A percentile compares a stretch with the other conserved stretches of the same genome.
Conservation (phyloP, 2,329 filamentous ascomycete genomes). For the Aspergillus quadrilineatus region DNA sequence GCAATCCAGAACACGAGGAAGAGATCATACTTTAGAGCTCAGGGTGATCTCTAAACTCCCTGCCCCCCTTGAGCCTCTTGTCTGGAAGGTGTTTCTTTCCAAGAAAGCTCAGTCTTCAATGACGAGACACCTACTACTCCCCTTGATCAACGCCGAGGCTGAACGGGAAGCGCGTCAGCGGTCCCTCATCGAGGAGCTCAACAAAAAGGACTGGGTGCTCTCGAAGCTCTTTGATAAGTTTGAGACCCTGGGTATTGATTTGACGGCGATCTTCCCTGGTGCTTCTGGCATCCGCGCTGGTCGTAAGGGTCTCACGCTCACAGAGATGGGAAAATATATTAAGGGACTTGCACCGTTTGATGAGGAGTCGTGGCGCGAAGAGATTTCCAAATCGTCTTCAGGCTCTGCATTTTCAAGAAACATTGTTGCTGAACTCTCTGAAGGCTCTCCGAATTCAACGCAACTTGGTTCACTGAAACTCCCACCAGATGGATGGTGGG, state of each 20-base stretch:
- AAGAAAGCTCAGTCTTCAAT: constrained; percentile 43
- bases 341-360: constrained; percentile 57
- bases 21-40: constrained; percentile 43
- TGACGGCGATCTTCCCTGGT: constrained; percentile 58
- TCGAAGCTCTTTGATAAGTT: constrained; percentile 59
- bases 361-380: constrained; percentile 46
- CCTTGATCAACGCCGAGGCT: constrained; percentile 52
- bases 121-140: constrained; percentile 53
- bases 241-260: constrained; percentile 55
- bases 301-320: constrained; percentile 47
- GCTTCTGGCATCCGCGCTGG: constrained; percentile 47
- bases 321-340: constrained; percentile 55
- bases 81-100: constrained; percentile 53
- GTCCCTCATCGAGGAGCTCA: constrained; percentile 51
- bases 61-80: constrained; percentile 51
- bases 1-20: constrained; percentile 24
- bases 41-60: constrained; percentile 52
- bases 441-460: neutral
- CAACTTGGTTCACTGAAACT: constrained; percentile 17
- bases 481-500: constrained; percentile 37
- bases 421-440: constrained; percentile 27
- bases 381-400: constrained; percentile 21
- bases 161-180: constrained; percentile 49
- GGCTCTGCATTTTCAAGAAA: constrained; percentile 25
- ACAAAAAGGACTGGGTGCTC: constrained; percentile 60